Evolutionary conservation across 2,329 filamentous ascomycete genomes (phyloP).

Genomic region (Hansfordia pulvinata): DNA sequence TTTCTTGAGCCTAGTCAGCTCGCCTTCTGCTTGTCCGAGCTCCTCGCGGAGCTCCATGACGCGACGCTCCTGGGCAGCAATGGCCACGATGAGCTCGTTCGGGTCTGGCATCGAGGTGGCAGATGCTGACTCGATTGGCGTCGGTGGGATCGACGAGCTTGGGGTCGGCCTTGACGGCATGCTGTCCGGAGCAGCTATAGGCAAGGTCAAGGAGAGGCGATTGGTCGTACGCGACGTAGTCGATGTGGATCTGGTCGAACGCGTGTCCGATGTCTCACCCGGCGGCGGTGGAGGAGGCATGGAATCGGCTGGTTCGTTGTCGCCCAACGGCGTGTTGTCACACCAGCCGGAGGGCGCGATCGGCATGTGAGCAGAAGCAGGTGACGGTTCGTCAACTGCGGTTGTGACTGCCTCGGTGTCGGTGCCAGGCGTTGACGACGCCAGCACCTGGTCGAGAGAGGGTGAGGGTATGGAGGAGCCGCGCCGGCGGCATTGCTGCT

Average conservation of each 20-base stretch:
- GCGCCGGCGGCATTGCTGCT: slow-evolving; percentile 12
- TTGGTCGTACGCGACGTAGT: slow-evolving; percentile 39
- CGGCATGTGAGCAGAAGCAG: slow-evolving; percentile 4
- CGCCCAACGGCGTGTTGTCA: slow-evolving; percentile 5
- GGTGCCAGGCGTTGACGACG: slow-evolving; percentile 9
- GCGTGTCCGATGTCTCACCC: slow-evolving; percentile 25
- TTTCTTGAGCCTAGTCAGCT: slow-evolving; percentile 65
- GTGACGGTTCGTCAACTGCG: slow-evolving; percentile 6
- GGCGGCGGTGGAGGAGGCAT: slow-evolving; percentile 22
- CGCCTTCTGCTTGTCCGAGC: slow-evolving; percentile 65
- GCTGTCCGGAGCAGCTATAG: slow-evolving; percentile 41
- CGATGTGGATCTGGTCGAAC: slow-evolving; percentile 37
- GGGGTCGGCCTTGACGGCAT: slow-evolving; percentile 38
- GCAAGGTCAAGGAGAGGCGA: slow-evolving; percentile 45
- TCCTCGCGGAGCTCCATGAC: slow-evolving; percentile 89
- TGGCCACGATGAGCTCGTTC: slow-evolving; percentile 67
- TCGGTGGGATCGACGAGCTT: slow-evolving; percentile 31
- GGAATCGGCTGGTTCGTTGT: slow-evolving; percentile 14
- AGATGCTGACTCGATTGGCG: slow-evolving; percentile 30
- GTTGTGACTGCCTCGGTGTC: slow-evolving; percentile 5
- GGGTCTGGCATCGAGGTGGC: slow-evolving; percentile 36
- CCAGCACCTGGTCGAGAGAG: slow-evolving; percentile 14
- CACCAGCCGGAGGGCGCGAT: slow-evolving; percentile 7
- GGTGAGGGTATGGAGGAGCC: slow-evolving; percentile 8
- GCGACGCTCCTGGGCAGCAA: slow-evolving; percentile 81